A percentile compares a stretch with the other conserved stretches of the same genome.
Conservation (phyloP, 2,329 filamentous ascomycete species). For the Colletotrichum graminicola region DNA sequence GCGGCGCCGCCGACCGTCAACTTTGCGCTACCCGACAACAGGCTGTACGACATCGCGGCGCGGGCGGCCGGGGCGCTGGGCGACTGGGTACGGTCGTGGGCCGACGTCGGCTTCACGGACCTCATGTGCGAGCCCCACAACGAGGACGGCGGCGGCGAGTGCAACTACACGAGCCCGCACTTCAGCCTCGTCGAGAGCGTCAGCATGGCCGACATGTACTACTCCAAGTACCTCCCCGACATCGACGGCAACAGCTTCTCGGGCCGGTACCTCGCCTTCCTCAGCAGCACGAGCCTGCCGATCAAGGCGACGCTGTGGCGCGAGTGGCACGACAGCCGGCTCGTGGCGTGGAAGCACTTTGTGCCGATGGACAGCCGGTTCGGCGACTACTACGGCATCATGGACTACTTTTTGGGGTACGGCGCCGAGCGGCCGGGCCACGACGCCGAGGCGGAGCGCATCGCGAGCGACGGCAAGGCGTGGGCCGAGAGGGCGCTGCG, state of each 20-base stretch:
- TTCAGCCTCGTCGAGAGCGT: conserved; percentile 56
- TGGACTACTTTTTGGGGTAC: conserved; percentile 81
- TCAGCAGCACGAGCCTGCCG: conserved; percentile 76
- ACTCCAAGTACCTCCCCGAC: conserved; percentile 78
- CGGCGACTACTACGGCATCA: conserved; percentile 77
- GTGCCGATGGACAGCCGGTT: conserved; percentile 83
- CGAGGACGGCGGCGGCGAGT: conserved; percentile 53
- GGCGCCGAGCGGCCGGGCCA: conserved; percentile 56
- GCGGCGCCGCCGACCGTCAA: no score
- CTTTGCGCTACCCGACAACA: conserved; percentile 63
- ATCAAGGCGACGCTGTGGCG: conserved; percentile 83
- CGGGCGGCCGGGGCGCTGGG: conserved; percentile 59
- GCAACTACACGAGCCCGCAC: conserved; percentile 63
- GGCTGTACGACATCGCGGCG: conserved; percentile 61
- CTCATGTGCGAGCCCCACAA: conserved; percentile 60
- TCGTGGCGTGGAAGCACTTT: conserved; percentile 84
- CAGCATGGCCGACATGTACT: conserved; percentile 66
- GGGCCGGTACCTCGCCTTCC: conserved; percentile 76
- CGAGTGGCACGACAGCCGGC: conserved; percentile 83
- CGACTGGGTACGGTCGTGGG: conserved; percentile 62
- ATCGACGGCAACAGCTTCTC: conserved; percentile 82
- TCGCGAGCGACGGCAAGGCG: conserved; percentile 73
- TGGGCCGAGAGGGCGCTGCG: conserved; percentile 79
- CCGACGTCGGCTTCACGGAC: conserved; percentile 66
- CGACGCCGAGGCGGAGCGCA: conserved; percentile 71